These are phyloP conservation scores for Jackrogersella multiformis DNA, from an alignment of 495 filamentous ascomycete species.

Conservation along the genomic window DNA sequence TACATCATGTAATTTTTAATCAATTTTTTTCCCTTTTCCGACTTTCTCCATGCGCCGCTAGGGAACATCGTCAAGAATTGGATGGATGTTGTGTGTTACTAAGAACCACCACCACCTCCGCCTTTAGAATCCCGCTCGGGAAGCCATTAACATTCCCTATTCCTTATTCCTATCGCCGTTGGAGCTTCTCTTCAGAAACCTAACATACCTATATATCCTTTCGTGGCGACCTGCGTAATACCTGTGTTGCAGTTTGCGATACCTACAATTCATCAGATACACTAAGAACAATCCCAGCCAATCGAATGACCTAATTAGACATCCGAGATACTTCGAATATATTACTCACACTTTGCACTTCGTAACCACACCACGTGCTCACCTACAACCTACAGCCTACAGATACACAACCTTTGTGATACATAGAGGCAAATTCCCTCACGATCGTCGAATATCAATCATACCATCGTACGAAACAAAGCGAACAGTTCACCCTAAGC, in stretches of 20 bases:
- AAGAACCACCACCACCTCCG: constrained; percentile 12
- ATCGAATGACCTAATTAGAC: not conserved
- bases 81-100: constrained; percentile 33
- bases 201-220: constrained; percentile 18
- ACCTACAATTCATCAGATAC: constrained; percentile 2
- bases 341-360: not conserved
- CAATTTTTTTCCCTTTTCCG: too few relatives aligned
- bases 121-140: constrained; percentile 33
- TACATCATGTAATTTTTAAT: constrained; percentile 43
- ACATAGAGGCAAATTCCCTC: constrained; percentile 5
- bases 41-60: constrained; percentile 30
- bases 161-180: constrained; percentile 6
- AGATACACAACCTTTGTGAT: not conserved
- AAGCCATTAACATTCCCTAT: not conserved
- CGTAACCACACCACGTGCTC: constrained; percentile 21
- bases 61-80: constrained; percentile 18
- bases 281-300: not conserved
- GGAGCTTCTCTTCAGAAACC: not conserved
- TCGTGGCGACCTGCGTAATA: constrained; percentile 19
- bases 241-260: constrained; percentile 14
- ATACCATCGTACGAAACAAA: not conserved
- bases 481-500: not conserved
- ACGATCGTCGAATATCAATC: not conserved
- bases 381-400: constrained; percentile 1
- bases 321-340: constrained; percentile 1